A percentile compares a stretch with the other conserved stretches of the same genome.
These are phyloP conservation scores for Aspergillus pseudoterreus DNA, from an alignment of 2,329 filamentous ascomycete species.

Conservation along the genomic window DNA sequence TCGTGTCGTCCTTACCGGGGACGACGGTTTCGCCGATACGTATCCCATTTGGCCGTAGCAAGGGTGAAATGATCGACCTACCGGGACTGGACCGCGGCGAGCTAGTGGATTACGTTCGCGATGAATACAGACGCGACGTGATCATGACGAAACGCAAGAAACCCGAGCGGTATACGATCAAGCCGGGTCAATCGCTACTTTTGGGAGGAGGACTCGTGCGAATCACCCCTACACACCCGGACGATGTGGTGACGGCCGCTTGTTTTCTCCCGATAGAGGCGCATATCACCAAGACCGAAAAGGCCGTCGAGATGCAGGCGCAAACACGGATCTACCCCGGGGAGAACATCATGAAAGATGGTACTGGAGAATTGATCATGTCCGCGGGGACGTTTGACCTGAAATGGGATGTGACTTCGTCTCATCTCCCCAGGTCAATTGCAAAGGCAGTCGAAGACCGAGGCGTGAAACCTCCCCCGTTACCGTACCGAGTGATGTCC, in stretches of 20 bases:
- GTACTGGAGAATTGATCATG: constrained; percentile 55
- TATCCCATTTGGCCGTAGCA: constrained; percentile 79
- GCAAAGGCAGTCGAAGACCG: constrained; percentile 62
- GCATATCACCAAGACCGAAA: constrained; percentile 75
- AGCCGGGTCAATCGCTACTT: constrained; percentile 73
- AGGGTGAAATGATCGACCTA: constrained; percentile 88
- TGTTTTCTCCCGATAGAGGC: constrained; percentile 75
- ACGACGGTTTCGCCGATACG: constrained; percentile 95
- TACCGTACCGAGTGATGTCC: constrained; percentile 77
- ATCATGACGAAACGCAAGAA: constrained; percentile 75
- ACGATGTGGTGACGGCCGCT: constrained; percentile 71
- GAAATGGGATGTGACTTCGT: constrained; percentile 77
- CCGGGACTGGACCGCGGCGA: constrained; percentile 76
- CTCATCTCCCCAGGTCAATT: constrained; percentile 70
- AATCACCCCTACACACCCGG: constrained; percentile 69
- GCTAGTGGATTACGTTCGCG: constrained; percentile 66
- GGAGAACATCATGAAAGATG: constrained; percentile 60
- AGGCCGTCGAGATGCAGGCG: constrained; percentile 70
- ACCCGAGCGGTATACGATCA: constrained; percentile 70
- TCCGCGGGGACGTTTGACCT: constrained; percentile 74
- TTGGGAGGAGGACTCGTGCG: constrained; percentile 82
- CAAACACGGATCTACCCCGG: constrained; percentile 60
- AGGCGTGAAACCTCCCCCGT: constrained; percentile 44
- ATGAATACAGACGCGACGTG: constrained; percentile 62
- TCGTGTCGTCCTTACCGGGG: constrained; percentile 81